phyloP scores from a whole-genome alignment of 2,329 filamentous ascomycete species.

The Trichophyton schoenleinii region DNA sequence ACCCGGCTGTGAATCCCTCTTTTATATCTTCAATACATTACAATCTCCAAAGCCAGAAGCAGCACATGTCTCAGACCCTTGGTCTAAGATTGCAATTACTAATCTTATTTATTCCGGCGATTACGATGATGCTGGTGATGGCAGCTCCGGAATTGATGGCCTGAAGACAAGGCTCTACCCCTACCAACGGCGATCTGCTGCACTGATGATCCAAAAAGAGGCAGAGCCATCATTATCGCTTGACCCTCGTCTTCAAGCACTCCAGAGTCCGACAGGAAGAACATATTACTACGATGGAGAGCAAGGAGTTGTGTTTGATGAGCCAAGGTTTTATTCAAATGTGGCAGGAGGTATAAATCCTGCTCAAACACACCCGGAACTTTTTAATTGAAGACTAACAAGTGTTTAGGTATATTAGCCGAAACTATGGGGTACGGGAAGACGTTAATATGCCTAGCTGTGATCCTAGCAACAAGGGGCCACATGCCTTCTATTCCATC shows the following conservation, averaged over 20 bases:
- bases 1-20: conserved; percentile 33
- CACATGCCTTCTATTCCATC: conserved; percentile 56
- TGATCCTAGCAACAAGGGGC: conserved; percentile 62
- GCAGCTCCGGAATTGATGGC: conserved; percentile 19
- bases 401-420: conserved; percentile 28
- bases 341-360: conserved; percentile 51
- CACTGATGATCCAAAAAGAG: conserved; percentile 75
- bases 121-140: conserved; percentile 1
- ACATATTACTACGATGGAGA: conserved; percentile 60
- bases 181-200: conserved; percentile 70
- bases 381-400: conserved; percentile 2
- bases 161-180: conserved; percentile 53
- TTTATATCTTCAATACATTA: conserved; percentile 41
- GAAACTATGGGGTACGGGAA: conserved; percentile 55
- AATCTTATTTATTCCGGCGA: conserved; percentile 21
- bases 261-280: conserved; percentile 48
- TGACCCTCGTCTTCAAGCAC: conserved; percentile 58
- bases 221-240: conserved; percentile 48
- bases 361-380: neutral
- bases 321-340: conserved; percentile 62
- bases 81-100: conserved; percentile 27
- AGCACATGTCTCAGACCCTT: conserved; percentile 21
- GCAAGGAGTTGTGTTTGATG: conserved; percentile 47
- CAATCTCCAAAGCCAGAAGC: conserved; percentile 27
- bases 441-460: conserved; percentile 69